Base-by-base conservation (phyloP, 2,329 filamentous ascomycete genomes). In the Blastomyces emzantsi region DNA sequence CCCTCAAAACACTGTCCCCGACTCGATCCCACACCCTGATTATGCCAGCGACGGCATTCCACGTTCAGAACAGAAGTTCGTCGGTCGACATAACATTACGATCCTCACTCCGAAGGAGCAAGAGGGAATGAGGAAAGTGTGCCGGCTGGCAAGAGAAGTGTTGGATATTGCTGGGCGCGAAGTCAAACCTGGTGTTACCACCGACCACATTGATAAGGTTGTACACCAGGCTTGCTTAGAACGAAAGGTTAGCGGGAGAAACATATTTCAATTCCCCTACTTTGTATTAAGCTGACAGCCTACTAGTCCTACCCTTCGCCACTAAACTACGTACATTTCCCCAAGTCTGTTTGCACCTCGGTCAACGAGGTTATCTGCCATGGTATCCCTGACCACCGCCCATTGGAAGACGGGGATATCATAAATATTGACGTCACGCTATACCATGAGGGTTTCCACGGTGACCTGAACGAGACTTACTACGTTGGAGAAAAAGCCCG, bases 281-380 rank as follows among this genome's bases (percentile, higher is more conserved):
- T 28, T 19, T n/a, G 28, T 28, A 17, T 28, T 47, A 13, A 36
- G 49, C 47, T 49, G 17, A 47, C 47, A 41, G 64, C 72, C 57
- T 73, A 15, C 2, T 66, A 97, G 92, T 90, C 92, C 11, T 97
- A 97, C 74, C 93, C 93, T 0, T 97, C 93, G 0, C 92, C 93
- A 1, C 81, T 97, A 43, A 97, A 97, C 80, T 97, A 97, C 79
- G 90, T 90, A 80, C 83, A 92, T 76, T 99, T 97, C 78, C 94
- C 94, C 68, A 99, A 99, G 80, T 99, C 94, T 0, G 90, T 97
- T 66, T 99, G 94, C 78, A 97, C 93, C 2, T 97, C 93, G 2
- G 79, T 90, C 60, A 99, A 99, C 80, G 94, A 99, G 78, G 90
- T 96, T 67, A 97, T 99, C 75, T 99, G 94, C 80, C 94, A 99